Base-by-base conservation (phyloP, 2,329 filamentous ascomycete species). In the Alternaria rosae region DNA sequence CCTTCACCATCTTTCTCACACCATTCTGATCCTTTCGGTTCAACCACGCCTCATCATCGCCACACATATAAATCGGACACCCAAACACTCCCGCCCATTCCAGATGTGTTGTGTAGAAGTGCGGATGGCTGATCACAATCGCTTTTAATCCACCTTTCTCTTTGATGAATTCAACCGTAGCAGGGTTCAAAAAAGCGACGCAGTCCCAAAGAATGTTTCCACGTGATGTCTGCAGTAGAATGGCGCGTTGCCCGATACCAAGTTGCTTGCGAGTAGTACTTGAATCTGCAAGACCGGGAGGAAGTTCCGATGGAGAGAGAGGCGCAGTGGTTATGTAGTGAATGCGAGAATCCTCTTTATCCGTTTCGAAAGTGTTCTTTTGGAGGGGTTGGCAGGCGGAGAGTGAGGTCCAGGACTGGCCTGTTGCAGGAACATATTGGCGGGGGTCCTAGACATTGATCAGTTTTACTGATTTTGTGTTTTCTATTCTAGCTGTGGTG, bases 201-300 rank as follows among this genome's bases (percentile, higher is more conserved):
- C 90, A 88, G 78, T 95, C 92, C 92, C 92, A 96, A 2, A 95
- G 85, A 1, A 95, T 78, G 74, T 94, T 94, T 0, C 92, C 91
- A 0, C 78, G 61, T 0, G 86, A 82, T 0, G 91, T 92, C 52
- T 85, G 82, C 12, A 94, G 81, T 3, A 96, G 81, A 48, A 93
- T 85, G 20, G 89, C 89, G 30, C 92, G 85, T 78, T 95, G 89
- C 1, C 92, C 92, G 65, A 95, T 95, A 56, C 83, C 92, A 62
- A 93, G 80, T 76, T 89, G 70, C 83, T 28, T 75, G 41, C 71
- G 65, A 4, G 70, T 71, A 6, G 70, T 68, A 3, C 65, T 70
- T 2, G 80, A 77, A 0, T 86, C 86, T 51, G 65, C 42, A 12
- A 76, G 69, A 4, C 69, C 68, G 0, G 72, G 57, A 1, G 70